phyloP scores from a whole-genome alignment of 2,329 filamentous ascomycete species.

The Talaromyces albobiverticillius region DNA sequence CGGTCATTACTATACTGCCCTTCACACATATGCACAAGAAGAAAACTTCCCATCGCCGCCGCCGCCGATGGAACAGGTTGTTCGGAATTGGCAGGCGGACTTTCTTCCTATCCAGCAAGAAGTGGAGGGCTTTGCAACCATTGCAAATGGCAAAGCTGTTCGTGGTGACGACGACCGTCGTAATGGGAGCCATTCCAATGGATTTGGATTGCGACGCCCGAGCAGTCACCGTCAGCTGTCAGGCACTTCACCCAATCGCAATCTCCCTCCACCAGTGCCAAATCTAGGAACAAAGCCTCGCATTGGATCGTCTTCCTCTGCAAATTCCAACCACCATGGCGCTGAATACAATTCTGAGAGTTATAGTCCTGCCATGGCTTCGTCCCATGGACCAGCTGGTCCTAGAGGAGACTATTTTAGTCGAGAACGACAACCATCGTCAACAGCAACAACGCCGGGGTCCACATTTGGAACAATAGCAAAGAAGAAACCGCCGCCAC shows the following conservation, averaged over 20 bases:
- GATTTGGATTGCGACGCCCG: conserved; percentile 33
- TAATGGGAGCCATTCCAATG: conserved; percentile 40
- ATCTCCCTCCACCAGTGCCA: conserved; percentile 26
- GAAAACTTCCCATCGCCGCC: conserved; percentile 68
- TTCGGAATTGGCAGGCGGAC: conserved; percentile 62
- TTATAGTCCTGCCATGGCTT: conserved; percentile 23
- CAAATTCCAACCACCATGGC: conserved; percentile 25
- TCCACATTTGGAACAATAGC: conserved; percentile 30
- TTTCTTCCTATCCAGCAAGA: conserved; percentile 65
- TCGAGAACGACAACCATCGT: conserved; percentile 39
- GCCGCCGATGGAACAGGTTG: conserved; percentile 68
- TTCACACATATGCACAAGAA: conserved; percentile 70
- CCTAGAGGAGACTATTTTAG: conserved; percentile 46
- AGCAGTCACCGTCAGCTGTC: conserved; percentile 30
- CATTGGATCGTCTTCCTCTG: conserved; percentile 27
- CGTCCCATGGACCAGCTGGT: conserved; percentile 35
- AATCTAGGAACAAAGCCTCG: conserved; percentile 26
- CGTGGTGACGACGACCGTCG: conserved; percentile 53
- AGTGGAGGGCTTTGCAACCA: conserved; percentile 61
- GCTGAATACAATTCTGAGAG: conserved; percentile 13
- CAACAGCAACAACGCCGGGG: conserved; percentile 22
- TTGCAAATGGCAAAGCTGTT: conserved; percentile 66
- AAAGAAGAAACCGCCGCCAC: conserved; percentile 76
- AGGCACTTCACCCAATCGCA: conserved; percentile 26
- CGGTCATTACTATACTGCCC: conserved; percentile 72